Conservation (phyloP, 2,329 filamentous ascomycete species). For the Metarhizium rileyi region DNA sequence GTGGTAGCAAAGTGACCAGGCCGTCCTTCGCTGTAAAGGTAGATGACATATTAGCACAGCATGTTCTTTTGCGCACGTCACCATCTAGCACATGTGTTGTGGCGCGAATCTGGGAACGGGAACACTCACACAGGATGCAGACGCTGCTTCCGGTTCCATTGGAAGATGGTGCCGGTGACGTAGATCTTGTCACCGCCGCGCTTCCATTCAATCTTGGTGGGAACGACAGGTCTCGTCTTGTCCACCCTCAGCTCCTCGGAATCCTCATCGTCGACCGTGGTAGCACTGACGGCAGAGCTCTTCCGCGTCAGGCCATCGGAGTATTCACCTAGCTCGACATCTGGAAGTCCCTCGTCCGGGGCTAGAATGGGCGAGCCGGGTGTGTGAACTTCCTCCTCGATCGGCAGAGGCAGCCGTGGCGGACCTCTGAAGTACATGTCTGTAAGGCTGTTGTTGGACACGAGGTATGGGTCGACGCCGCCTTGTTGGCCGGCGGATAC, state of each 20-base stretch:
- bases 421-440: conserved; percentile 62
- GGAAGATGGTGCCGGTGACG: conserved; percentile 93
- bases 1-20: conserved; percentile 63
- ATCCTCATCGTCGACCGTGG: conserved; percentile 66
- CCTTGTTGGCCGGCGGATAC: conserved; percentile 19
- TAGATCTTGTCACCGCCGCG: conserved; percentile 81
- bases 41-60: background rate
- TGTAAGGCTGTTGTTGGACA: conserved; percentile 48
- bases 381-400: conserved; percentile 82
- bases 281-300: conserved; percentile 49
- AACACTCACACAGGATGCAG: conserved; percentile 73
- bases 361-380: conserved; percentile 85
- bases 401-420: conserved; percentile 81
- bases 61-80: background rate
- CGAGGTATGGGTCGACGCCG: conserved; percentile 31
- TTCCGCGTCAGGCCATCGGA: conserved; percentile 42
- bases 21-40: conserved; percentile 35
- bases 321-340: conserved; percentile 41
- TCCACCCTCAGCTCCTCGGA: conserved; percentile 68
- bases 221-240: conserved; percentile 68
- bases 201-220: conserved; percentile 78
- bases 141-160: conserved; percentile 92
- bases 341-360: conserved; percentile 49
- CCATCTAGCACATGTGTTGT: too few relatives aligned
- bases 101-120: too few relatives aligned